Base-by-base conservation (phyloP, 2,329 filamentous ascomycete genomes). In the Thermothelomyces thermophilus region DNA sequence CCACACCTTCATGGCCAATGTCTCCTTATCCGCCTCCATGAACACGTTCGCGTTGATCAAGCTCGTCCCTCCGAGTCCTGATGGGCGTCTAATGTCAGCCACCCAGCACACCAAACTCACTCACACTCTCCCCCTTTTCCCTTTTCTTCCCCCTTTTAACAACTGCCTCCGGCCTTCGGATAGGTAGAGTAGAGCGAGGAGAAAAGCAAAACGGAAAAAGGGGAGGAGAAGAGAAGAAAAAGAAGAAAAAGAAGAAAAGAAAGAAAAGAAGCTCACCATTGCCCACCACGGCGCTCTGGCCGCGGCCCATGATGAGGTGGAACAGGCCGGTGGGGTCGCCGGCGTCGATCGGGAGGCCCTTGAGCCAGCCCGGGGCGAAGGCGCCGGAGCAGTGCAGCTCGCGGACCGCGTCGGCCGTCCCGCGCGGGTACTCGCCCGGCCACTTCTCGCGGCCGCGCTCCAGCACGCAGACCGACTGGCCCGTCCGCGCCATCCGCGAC, bases 21-120 rank as follows among this genome's bases (percentile, higher is more conserved):
- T 78, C 3, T 70, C 68, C 13, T 74, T 62, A 48, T 84, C 79
- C 2, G 80, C 75, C 56, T 78, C 72, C 14, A 85, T 66, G 57
- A 83, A 86, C 2, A 86, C 77, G 58, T 85, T 85, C 9, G 82
- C 80, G 54, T 86, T 86, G 35, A 86, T 73, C 24, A 86, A 63
- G 61, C 79, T 83, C 2, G 80, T 83, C 9, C 82, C 82, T 10
- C 82, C 83, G 26, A 86, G 75, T 1, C 80, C 73, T 77, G 34
- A 70, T 7, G 9, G 30, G n/a, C n/a, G 26, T 6, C 2, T 9
- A 26, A 17, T 3, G 20, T 41, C n/a, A 26, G 34, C 44, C 26
- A 43, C 19, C 43, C 24, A 45, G 19, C 11, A 10, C 51, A 11
- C 48, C 28, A 30, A 8, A 9, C n/a, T n/a, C n/a, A n/a, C n/a